Conservation (phyloP, 805 yeast genomes). For the Lipomyces spencermartinsiae region DNA sequence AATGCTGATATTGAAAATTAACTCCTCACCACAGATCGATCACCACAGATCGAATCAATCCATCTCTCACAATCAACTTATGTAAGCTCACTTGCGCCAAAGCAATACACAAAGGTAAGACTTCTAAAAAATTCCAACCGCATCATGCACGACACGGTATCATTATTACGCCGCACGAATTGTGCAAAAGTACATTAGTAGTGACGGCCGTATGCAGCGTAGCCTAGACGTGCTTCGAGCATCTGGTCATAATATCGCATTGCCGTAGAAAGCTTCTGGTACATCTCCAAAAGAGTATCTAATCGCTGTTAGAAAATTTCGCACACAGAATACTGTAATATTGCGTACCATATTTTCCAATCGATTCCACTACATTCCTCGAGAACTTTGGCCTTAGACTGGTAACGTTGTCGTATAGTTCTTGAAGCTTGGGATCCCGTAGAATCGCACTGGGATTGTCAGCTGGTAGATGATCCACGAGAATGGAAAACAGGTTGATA, state of each 20-base stretch:
- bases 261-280: slow-evolving; percentile 77
- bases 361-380: slow-evolving; percentile 61
- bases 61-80: neutral
- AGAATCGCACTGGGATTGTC: slow-evolving; percentile 54
- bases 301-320: slow-evolving; percentile 8
- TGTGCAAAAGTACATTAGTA: neutral
- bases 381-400: slow-evolving; percentile 73
- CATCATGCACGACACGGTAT: neutral
- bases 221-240: slow-evolving; percentile 55
- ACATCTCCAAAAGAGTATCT: slow-evolving; percentile 68
- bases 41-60: neutral
- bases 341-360: slow-evolving; percentile 58
- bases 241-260: slow-evolving; percentile 77
- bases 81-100: neutral
- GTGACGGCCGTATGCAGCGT: slow-evolving; percentile 10
- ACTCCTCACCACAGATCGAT: no score
- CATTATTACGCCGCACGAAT: neutral
- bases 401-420: slow-evolving; percentile 64
- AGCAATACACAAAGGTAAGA: neutral
- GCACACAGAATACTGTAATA: slow-evolving; percentile 2
- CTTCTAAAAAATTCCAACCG: neutral
- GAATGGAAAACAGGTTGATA: slow-evolving; percentile 70
- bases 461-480: slow-evolving; percentile 60
- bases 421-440: slow-evolving; percentile 59
- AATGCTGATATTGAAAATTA: no score